phyloP scores from a whole-genome alignment of 129 eudicot genomes.

The Chrysanthemum seticuspe region DNA sequence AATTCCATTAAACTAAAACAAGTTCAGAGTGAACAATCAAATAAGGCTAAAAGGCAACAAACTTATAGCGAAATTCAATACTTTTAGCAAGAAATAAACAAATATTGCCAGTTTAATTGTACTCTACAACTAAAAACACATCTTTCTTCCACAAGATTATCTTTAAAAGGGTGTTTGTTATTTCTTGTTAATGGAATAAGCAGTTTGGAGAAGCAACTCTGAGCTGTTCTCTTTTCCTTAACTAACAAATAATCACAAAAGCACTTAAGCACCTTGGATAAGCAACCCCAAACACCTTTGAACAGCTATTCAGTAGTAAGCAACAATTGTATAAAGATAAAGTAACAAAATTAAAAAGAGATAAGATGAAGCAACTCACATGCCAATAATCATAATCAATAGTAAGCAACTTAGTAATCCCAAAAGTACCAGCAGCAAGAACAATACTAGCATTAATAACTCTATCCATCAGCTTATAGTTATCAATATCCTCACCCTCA shows the following conservation, averaged over 20 bases:
- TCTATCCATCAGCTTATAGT: conserved; percentile 57
- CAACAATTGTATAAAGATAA: too few species aligned
- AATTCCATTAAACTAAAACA: not conserved
- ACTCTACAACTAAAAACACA: not conserved
- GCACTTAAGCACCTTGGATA: not conserved
- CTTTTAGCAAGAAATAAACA: not conserved
- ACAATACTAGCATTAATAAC: conserved; percentile 85
- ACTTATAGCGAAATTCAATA: not conserved
- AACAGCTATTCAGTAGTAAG: too few species aligned
- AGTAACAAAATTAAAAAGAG: not conserved
- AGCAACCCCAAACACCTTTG: not conserved
- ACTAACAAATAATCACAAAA: not conserved
- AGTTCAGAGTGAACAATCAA: conserved; percentile 3
- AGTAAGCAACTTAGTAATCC: conserved; percentile 88
- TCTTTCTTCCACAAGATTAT: conserved; percentile 1
- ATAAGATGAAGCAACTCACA: conserved; percentile 48
- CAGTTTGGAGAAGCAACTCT: too few species aligned
- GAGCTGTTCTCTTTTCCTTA: too few species aligned
- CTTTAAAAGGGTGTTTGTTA: not conserved
- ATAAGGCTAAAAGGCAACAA: not conserved
- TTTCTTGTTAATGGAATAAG: too few species aligned
- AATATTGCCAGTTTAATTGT: not conserved
- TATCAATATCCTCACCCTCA: conserved; percentile 33
- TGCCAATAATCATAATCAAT: conserved; percentile 98
- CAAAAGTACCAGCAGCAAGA: conserved; percentile 83